Evolutionary conservation across 768 basidiomycete species (phyloP), one percentile per base, ranked within the genome.

Genomic region (Rossbeevera mucosa): DNA sequence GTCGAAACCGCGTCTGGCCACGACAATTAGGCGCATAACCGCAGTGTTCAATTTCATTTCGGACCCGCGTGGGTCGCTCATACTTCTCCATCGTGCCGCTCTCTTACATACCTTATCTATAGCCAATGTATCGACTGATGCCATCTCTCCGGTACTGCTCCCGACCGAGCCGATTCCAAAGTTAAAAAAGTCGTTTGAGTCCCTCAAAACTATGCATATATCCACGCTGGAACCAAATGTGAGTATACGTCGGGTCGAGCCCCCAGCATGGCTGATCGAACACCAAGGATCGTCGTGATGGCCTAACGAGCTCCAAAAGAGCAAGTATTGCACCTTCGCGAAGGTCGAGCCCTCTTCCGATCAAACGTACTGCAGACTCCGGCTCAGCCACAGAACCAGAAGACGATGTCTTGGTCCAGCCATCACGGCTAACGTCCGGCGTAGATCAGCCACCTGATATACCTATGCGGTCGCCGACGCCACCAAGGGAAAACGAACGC

Each of bases 31-130:
- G 54, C 83, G 88, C 48, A 80, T 88, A 72, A 81, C 86, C 8
- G 85, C 88, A 21, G 71, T 85, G 61, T 80, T 86, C 63, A 86
- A 87, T 67, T 85, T 83, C 69, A 66, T 75, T 49, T 68, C 80
- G 54, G 79, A 84, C 44, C 77, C 80, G 60, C 86, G 88, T 89
- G 60, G 67, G 87, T 75, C 31, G 42, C 41, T 25, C 50, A 45
- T 53, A 48, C 54, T 50, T 57, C 28, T 44, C 38, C 33, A n/a
- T 40, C 46, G 24, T 38, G 41, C 38, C 44, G n/a, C 33, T 31
- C 44, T 36, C 44, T 57, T 49, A 57, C 51, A 57, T 60, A 54
- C 50, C 31, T 41, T 36, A 40, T 24, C 53, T 60, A 55, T 50
- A 88, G 87, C 86, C 44, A 67, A 73, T 51, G 71, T 88, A 43